Evolutionary conservation across 148 eudicot genomes (phyloP), one percentile per base, ranked within the genome.

Genomic region (Dysphania ambrosioides): DNA sequence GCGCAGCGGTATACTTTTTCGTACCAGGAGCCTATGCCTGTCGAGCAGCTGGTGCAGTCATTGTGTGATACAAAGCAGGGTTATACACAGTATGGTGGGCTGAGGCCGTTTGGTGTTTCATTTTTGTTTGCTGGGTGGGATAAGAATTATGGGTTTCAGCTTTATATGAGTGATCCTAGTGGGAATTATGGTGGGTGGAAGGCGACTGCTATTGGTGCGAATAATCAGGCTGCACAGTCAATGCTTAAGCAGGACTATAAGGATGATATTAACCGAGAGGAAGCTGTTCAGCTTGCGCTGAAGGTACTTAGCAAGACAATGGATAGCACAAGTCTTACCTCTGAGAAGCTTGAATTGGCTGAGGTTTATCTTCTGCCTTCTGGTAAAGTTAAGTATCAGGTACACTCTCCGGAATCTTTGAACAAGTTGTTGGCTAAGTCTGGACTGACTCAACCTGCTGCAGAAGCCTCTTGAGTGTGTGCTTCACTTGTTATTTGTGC

Each of bases 221-320:
- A 93, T 73, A 93, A 93, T 77, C 97, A 93, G 79, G 98, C 97
- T 0, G 98, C 98, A 31, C 97, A 93, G 60, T 93, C 98, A 19
- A 93, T 93, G 90, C 94, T 93, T 36, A 93, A 91, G 85, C 98
- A 93, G 81, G 98, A 93, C 47, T 93, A 93, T 72, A 93, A 91
- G 87, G 98, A 93, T 79, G 98, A 91, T n/a, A 91, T 91, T 59
- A 76, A 81, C 8, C 80, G 98, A 73, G 98, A 93, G 71, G 98
- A 93, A 67, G 98, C 97, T 1, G 88, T 90, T 27, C 83, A 93
- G 79, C 90, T 93, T 47, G 98, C 89, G 2, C 79, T 93, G 76
- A 93, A 93, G 90, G 98, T 93, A 58, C 90, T 93, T 12, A 89
- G 98, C 68, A 93, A 91, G 92, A 89, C 98, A 0, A 93, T 93